phyloP scores from a whole-genome alignment of 2,329 filamentous ascomycete genomes.

The Dichotomopilus funicola region DNA sequence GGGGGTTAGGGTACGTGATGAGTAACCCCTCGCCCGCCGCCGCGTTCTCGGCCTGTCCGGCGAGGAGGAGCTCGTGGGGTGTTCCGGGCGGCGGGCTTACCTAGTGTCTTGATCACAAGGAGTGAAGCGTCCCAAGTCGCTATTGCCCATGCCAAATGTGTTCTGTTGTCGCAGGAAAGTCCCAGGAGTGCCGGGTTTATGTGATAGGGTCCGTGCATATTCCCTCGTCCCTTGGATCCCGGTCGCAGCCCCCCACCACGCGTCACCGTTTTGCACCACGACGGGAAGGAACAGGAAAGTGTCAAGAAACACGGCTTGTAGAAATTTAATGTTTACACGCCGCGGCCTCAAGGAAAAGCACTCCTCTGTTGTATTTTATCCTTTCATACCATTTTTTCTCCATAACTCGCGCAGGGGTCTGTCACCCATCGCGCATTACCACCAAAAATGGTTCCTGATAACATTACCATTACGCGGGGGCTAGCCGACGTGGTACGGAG shows the following conservation, averaged over 20 bases:
- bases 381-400: neutral
- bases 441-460: conserved; percentile 8
- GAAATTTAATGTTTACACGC: too few species aligned
- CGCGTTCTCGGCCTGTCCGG: too few species aligned
- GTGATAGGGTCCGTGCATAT: neutral
- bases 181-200: neutral
- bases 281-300: neutral
- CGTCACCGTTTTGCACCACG: neutral
- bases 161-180: neutral
- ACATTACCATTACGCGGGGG: conserved; percentile 34
- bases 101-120: too few species aligned
- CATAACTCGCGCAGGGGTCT: neutral
- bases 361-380: neutral
- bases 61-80: too few species aligned
- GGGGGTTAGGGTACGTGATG: too few species aligned
- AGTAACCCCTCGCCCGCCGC: too few species aligned
- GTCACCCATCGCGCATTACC: too few species aligned
- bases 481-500: conserved; percentile 42
- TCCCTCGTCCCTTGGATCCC: neutral
- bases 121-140: too few species aligned
- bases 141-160: neutral
- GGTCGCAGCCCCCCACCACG: neutral
- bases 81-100: too few species aligned
- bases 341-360: too few species aligned
- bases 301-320: too few species aligned